A percentile compares a stretch with the other conserved stretches of the same genome.
These are phyloP conservation scores for Fusarium sambucinum DNA, from an alignment of 2,329 filamentous ascomycete genomes.

Conservation along the genomic window DNA sequence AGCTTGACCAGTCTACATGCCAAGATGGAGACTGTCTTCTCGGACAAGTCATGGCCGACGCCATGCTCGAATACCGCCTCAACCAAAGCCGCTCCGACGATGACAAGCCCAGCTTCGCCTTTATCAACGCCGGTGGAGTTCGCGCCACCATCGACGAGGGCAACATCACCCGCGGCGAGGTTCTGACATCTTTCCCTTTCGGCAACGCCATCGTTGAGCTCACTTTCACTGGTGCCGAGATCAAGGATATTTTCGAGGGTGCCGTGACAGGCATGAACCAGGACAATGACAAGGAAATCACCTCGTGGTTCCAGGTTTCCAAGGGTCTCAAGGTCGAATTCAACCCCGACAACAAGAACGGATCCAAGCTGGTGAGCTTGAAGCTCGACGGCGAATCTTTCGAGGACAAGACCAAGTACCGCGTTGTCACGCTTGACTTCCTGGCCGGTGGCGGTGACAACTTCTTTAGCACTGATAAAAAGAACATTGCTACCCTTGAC, in stretches of 20 bases:
- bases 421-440: conserved; percentile 72
- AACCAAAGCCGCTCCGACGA: conserved; percentile 57
- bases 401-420: conserved; percentile 62
- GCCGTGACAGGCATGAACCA: conserved; percentile 67
- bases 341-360: conserved; percentile 63
- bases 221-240: conserved; percentile 62
- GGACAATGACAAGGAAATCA: conserved; percentile 64
- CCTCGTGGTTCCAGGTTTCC: conserved; percentile 72
- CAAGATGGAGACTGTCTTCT: conserved; percentile 69
- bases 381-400: conserved; percentile 63
- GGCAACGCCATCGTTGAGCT: conserved; percentile 73
- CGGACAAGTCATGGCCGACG: conserved; percentile 68
- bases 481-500: conserved; percentile 61
- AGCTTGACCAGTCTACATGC: conserved; percentile 70
- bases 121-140: conserved; percentile 74
- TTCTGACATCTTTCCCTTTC: conserved; percentile 74
- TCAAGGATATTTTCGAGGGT: conserved; percentile 71
- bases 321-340: conserved; percentile 68
- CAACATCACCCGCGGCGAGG: conserved; percentile 71
- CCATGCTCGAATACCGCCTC: conserved; percentile 71
- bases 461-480: conserved; percentile 58
- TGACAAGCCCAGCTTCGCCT: conserved; percentile 63
- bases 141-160: conserved; percentile 72
- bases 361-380: conserved; percentile 65
- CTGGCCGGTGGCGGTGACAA: conserved; percentile 73